These are phyloP conservation scores for Neopestalotiopsis clavispora DNA, from an alignment of 2,329 filamentous ascomycete genomes.

Conservation along the genomic window DNA sequence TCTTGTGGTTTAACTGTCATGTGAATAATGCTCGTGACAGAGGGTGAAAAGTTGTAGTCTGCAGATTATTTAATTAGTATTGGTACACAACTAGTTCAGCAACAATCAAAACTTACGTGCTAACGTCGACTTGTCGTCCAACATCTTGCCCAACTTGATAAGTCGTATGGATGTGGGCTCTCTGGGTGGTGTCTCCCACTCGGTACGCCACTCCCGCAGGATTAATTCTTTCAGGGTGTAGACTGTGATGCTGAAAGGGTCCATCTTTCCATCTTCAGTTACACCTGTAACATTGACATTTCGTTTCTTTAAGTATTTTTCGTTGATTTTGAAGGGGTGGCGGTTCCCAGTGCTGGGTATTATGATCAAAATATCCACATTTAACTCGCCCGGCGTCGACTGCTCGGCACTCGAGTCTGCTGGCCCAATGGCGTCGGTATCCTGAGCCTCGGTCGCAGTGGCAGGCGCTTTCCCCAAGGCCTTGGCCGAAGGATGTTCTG, in stretches of 20 bases:
- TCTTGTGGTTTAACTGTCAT: conserved; percentile 81
- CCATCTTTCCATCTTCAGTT: conserved; percentile 62
- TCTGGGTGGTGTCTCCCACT: conserved; percentile 87
- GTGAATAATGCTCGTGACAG: conserved; percentile 72
- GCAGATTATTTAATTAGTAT: conserved; percentile 18
- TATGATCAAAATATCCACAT: conserved; percentile 80
- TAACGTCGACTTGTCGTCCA: conserved; percentile 86
- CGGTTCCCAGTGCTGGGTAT: conserved; percentile 77
- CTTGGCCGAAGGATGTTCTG: conserved; percentile 14
- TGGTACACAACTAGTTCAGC: background rate
- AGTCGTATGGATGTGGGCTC: conserved; percentile 89
- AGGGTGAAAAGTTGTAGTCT: conserved; percentile 71
- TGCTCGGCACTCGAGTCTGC: conserved; percentile 20
- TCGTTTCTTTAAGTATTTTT: conserved; percentile 81
- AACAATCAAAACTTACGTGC: conserved; percentile 66
- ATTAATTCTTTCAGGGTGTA: conserved; percentile 96
- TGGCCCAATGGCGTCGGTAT: conserved; percentile 20
- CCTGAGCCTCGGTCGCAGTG: background rate
- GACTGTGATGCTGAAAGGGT: conserved; percentile 89
- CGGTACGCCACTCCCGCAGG: conserved; percentile 87
- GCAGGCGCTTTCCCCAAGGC: conserved; percentile 17
- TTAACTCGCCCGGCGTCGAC: conserved; percentile 33
- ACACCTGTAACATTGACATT: conserved; percentile 76
- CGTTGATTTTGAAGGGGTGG: conserved; percentile 89
- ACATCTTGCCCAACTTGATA: conserved; percentile 88